These are phyloP conservation scores for Aspergillus affinis DNA, from an alignment of 495 filamentous ascomycete species.

Conservation along the genomic window DNA sequence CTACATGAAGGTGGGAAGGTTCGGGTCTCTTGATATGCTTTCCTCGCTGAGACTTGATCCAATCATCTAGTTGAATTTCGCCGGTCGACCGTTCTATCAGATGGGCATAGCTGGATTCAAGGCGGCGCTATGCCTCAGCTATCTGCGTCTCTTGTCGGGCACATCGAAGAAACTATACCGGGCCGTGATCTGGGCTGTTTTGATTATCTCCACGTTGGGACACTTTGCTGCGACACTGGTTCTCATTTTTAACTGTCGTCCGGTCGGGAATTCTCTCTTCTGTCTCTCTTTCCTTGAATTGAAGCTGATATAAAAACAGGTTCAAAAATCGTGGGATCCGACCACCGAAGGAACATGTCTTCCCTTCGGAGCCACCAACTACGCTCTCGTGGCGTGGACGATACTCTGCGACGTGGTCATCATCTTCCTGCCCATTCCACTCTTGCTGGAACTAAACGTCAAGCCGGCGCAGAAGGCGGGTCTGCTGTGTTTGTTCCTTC, in stretches of 20 bases:
- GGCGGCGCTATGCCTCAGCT: slow-evolving; percentile 56
- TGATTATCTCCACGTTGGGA: slow-evolving; percentile 39
- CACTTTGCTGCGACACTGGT: slow-evolving; percentile 51
- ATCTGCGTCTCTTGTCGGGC: slow-evolving; percentile 52
- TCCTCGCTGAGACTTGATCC: background rate
- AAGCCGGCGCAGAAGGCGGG: slow-evolving; percentile 50
- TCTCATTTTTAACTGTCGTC: slow-evolving; percentile 53
- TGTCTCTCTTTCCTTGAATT: background rate
- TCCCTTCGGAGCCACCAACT: slow-evolving; percentile 50
- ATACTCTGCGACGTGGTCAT: slow-evolving; percentile 55
- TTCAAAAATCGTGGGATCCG: slow-evolving; percentile 49
- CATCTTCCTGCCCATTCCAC: slow-evolving; percentile 53
- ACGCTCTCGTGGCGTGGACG: slow-evolving; percentile 51
- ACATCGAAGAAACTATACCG: slow-evolving; percentile 48
- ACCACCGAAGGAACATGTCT: slow-evolving; percentile 44
- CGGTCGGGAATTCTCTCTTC: slow-evolving; percentile 31
- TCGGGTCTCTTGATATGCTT: background rate
- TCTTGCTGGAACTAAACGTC: slow-evolving; percentile 53
- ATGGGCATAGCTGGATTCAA: slow-evolving; percentile 60
- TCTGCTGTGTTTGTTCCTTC: slow-evolving; percentile 53
- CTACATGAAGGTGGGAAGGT: slow-evolving; percentile 37
- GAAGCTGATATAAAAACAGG: slow-evolving; percentile 20
- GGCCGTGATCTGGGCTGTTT: slow-evolving; percentile 47
- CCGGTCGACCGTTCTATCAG: slow-evolving; percentile 59
- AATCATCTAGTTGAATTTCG: slow-evolving; percentile 46